Conservation (phyloP, 805 yeast genomes). For the Isabelozyma rhagii region DNA sequence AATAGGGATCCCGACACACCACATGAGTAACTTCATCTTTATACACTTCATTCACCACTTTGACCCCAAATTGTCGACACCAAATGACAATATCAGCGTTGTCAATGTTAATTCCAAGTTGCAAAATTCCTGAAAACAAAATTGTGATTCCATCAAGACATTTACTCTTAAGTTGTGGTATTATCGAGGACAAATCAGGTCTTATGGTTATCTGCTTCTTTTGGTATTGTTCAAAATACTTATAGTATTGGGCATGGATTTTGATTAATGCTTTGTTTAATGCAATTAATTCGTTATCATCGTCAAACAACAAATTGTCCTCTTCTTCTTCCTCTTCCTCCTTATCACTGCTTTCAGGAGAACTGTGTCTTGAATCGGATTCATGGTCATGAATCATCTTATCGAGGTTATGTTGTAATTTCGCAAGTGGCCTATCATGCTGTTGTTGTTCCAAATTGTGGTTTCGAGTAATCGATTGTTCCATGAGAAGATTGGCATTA, state of each 20-base stretch:
- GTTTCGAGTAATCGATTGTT: slow-evolving; percentile 61
- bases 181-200: slow-evolving; percentile 67
- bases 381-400: slow-evolving; percentile 34
- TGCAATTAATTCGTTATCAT: slow-evolving; percentile 70
- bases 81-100: slow-evolving; percentile 86
- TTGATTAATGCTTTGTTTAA: slow-evolving; percentile 59
- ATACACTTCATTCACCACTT: slow-evolving; percentile 66
- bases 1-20: slow-evolving; percentile 69
- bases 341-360: slow-evolving; percentile 13
- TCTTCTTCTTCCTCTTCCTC: slow-evolving; percentile 29
- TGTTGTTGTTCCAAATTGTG: slow-evolving; percentile 77
- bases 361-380: slow-evolving; percentile 8
- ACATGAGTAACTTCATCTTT: slow-evolving; percentile 77
- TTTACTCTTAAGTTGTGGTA: slow-evolving; percentile 68
- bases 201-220: background rate
- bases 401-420: slow-evolving; percentile 71
- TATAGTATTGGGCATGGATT: slow-evolving; percentile 69
- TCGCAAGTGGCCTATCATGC: slow-evolving; percentile 80
- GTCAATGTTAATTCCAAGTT: slow-evolving; percentile 70
- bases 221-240: slow-evolving; percentile 13
- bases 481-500: slow-evolving; percentile 45
- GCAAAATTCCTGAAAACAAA: slow-evolving; percentile 86
- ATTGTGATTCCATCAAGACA: slow-evolving; percentile 70
- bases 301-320: slow-evolving; percentile 64
- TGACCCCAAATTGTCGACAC: slow-evolving; percentile 91